Conservation (phyloP, 768 basidiomycete genomes). For the Lyophyllum decastes region DNA sequence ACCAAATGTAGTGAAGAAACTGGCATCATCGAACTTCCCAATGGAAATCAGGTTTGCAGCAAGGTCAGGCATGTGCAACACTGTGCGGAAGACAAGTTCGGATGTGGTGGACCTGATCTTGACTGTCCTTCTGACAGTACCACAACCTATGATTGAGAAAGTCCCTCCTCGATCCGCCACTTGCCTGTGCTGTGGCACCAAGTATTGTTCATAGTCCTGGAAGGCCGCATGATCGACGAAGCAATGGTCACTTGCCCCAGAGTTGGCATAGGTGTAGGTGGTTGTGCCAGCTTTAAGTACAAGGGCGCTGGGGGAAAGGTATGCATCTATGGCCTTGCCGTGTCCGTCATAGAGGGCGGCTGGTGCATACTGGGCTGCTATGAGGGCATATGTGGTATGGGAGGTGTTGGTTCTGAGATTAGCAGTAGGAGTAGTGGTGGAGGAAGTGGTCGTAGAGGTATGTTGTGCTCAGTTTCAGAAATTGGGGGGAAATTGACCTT, state of each 20-base stretch:
- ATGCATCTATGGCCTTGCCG: neutral
- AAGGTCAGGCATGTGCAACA: neutral
- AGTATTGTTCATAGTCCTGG: neutral
- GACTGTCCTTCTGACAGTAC: neutral
- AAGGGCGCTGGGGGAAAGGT: neutral
- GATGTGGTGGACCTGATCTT: neutral
- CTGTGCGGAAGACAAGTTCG: neutral
- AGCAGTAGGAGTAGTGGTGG: neutral
- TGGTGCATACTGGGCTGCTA: neutral
- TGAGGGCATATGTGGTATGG: neutral
- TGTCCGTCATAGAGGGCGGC: neutral
- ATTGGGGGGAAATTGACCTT: constrained; percentile 31
- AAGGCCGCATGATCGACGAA: neutral
- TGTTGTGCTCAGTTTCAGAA: constrained; percentile 14
- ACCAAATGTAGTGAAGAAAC: neutral
- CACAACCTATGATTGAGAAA: neutral
- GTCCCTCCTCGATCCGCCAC: neutral
- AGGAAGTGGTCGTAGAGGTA: neutral
- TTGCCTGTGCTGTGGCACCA: neutral
- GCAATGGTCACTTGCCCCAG: constrained; percentile 6
- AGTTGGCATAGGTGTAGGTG: neutral
- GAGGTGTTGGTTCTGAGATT: neutral
- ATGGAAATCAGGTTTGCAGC: constrained; percentile 4
- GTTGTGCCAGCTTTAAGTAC: neutral
- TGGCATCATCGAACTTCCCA: neutral